Evolutionary conservation across 1,139 yeast genomes (phyloP), one percentile per base, ranked within the genome.

Genomic region (Candida anutae): DNA sequence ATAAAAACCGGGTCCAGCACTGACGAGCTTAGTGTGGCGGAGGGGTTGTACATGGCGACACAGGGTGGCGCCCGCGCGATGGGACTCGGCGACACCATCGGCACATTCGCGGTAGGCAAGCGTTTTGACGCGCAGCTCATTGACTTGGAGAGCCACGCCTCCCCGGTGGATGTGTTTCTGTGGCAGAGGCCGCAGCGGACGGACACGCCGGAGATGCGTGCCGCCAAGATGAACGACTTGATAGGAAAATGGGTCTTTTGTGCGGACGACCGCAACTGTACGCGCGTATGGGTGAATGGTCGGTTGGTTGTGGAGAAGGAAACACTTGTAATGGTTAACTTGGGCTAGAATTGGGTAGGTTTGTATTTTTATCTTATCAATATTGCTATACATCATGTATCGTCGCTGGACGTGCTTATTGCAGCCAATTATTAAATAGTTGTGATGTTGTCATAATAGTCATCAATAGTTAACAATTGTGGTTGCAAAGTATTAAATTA

Each of bases 241-340:
- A 53, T 88, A 5, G 84, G 84, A 30, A 87, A 85, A 50, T 90
- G 98, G 98, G 61, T 88, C n/a, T 90, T 85, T 49, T 73, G 77
- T 34, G 98, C 97, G 19, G 98, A 90, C 53, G 95, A 90, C 51
- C 68, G 98, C 46, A 90, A 90, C 50, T 77, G 93, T 24, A 47
- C 58, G 10, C 64, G 62, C 31, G 96, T 90, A 10, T 90, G 85
- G 84, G 88, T 88, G 21, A 74, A 76, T 43, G 98, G 98, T 4
- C 58, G 70, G 36, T 43, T 57, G 25, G 80, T 78, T 10, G 57
- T 71, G 6, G 59, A 65, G n/a, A n/a, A n/a, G n/a, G n/a, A n/a
- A n/a, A n/a, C n/a, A n/a, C n/a, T n/a, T n/a, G n/a, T n/a, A n/a
- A n/a, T n/a, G n/a, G n/a, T n/a, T n/a, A n/a, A n/a, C n/a, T n/a